Conservation (phyloP, 2,329 filamentous ascomycete genomes). For the Domatiomyces catenatus region DNA sequence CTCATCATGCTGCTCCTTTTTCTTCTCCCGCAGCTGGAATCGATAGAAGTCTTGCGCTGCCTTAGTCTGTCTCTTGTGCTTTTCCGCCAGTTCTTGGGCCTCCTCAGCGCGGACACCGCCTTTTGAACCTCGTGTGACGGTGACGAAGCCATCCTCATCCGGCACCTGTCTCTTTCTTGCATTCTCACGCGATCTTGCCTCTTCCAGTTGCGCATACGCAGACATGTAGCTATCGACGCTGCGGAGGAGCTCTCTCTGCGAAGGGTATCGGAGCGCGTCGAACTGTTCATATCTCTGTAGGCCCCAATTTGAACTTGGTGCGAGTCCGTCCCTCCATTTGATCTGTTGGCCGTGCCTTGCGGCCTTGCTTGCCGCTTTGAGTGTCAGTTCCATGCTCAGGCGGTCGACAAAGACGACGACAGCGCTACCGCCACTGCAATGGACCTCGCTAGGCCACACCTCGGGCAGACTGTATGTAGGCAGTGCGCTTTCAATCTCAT, state of each 20-base stretch:
- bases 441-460: constrained; percentile 57
- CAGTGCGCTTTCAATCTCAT: constrained; percentile 40
- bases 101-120: constrained; percentile 59
- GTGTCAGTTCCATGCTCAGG: constrained; percentile 56
- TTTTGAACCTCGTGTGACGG: constrained; percentile 64
- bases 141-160: constrained; percentile 91
- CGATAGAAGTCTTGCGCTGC: constrained; percentile 63
- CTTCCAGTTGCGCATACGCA: constrained; percentile 52
- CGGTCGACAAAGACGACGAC: constrained; percentile 73
- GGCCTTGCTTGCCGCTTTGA: constrained; percentile 58
- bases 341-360: constrained; percentile 41
- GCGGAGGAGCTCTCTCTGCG: constrained; percentile 49
- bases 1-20: constrained; percentile 57
- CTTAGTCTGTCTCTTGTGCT: constrained; percentile 45
- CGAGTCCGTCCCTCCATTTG: constrained; percentile 52
- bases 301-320: constrained; percentile 24
- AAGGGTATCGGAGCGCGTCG: constrained; percentile 55
- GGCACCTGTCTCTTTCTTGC: constrained; percentile 57
- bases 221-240: constrained; percentile 76
- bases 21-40: constrained; percentile 66
- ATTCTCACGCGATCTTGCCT: constrained; percentile 48
- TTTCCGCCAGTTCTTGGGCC: constrained; percentile 44
- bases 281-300: constrained; percentile 43
- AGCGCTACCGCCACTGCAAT: constrained; percentile 61
- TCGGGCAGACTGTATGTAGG: constrained; percentile 49